Base-by-base conservation (phyloP, 2,329 filamentous ascomycete genomes). In the Colletotrichum tropicicola region DNA sequence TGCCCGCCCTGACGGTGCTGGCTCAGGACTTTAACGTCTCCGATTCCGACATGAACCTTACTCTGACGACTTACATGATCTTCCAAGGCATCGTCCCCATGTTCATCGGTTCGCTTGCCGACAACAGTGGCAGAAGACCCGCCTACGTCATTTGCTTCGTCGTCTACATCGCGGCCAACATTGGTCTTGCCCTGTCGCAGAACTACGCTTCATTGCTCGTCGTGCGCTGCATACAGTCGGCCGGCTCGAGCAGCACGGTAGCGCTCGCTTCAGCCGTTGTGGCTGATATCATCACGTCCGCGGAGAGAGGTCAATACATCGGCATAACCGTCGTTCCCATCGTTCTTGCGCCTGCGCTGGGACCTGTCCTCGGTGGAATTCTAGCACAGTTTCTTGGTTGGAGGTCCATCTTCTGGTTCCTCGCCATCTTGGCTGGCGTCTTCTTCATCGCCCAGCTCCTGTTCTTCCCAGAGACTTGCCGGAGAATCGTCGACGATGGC, bases 211-310 rank as follows among this genome's bases (percentile, higher is more conserved):
- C 82, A 52, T 78, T 91, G 30, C 83, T 89, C 48, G 80, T 77
- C 3, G 88, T 91, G 69, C 85, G 89, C 1, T 85, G 91, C 68
- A 68, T 91, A 13, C 63, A 66, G 8, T 63, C 63, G 2, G 83
- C 85, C 3, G 91, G 91, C 8, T 75, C 86, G 15, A 89, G 89
- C 47, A 90, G 90, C 30, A 85, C 85, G 4, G 84, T 83, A 28
- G 85, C 88, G 1, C 73, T 92, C 8, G 90, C 89, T 0, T 89
- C 59, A 8, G 89, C 85, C 0, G 84, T 92, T 0, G 83, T 92
- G 1, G 87, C 87, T 0, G 91, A 93, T 71, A 79, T 91, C 6
- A 80, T 86, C 10, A 90, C 88, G 0, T 84, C 85, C 2, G 83
- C 76, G 13, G 74, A 73, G 19, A 73, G 81, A 27, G 81, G 74